Percentiles rank a stretch among this genome's conserved stretches.
These are phyloP conservation scores for Penicillium atrosanguineum DNA, from an alignment of 495 filamentous ascomycete genomes.

Conservation along the genomic window DNA sequence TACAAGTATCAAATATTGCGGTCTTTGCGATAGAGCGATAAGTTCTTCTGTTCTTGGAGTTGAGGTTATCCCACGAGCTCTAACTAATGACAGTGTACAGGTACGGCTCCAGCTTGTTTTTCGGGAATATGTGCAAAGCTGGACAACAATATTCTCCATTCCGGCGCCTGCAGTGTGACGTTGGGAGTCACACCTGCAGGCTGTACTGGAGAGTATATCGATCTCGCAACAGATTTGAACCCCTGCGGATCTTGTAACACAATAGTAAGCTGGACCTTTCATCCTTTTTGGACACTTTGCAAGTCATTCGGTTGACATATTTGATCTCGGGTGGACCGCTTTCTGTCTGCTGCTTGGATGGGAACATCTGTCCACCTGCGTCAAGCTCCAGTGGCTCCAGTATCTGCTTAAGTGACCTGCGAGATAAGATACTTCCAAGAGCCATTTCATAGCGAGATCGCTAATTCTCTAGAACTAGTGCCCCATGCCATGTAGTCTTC, in stretches of 20 bases:
- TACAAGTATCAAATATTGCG: constrained; percentile 10
- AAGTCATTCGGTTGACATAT: neutral
- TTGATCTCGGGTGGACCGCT: constrained; percentile 14
- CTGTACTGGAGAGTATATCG: constrained; percentile 16
- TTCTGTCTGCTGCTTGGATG: constrained; percentile 17
- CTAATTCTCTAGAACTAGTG: neutral
- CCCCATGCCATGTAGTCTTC: neutral
- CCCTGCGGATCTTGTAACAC: constrained; percentile 17
- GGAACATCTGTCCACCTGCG: constrained; percentile 14
- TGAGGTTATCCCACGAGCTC: neutral
- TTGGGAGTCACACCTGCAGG: constrained; percentile 12
- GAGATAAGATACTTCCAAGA: neutral
- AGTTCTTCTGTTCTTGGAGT: neutral
- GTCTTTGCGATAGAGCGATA: constrained; percentile 10
- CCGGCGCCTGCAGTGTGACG: constrained; percentile 6
- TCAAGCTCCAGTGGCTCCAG: constrained; percentile 12
- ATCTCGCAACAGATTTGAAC: constrained; percentile 9
- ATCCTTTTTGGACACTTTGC: neutral
- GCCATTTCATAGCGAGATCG: neutral
- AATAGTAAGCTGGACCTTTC: constrained; percentile 1
- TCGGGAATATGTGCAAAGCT: constrained; percentile 14
- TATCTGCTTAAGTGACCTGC: constrained; percentile 19
- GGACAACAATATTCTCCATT: constrained; percentile 1
- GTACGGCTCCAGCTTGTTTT: constrained; percentile 12
- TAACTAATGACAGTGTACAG: constrained; percentile 8